Evolutionary conservation across 495 filamentous ascomycete genomes (phyloP).

Genomic region (Neurospora sp.): DNA sequence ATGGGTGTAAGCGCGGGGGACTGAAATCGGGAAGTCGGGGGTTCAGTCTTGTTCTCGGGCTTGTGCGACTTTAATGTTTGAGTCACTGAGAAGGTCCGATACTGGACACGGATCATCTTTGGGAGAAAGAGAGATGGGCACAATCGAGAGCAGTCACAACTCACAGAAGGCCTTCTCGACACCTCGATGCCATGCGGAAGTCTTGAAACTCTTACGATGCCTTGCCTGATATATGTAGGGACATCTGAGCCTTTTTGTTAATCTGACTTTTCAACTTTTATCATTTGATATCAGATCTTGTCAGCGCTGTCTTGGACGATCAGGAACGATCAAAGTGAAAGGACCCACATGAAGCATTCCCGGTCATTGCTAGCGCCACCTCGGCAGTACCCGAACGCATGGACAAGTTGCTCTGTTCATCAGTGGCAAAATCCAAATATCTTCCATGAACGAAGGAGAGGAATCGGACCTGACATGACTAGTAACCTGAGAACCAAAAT

Average conservation of each 20-base stretch:
- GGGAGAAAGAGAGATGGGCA: not conserved
- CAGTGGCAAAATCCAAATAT: not conserved
- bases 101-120: not conserved
- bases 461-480: not conserved
- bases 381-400: not conserved
- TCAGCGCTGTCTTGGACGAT: not conserved
- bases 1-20: not conserved
- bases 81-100: not conserved
- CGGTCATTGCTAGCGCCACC: not conserved
- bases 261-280: not conserved
- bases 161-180: not conserved
- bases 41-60: not conserved
- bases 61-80: not conserved
- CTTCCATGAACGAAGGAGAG: not conserved
- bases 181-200: not conserved
- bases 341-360: not conserved
- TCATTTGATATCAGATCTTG: not conserved
- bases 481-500: not conserved
- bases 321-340: not conserved
- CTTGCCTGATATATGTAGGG: not conserved
- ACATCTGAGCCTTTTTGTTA: not conserved
- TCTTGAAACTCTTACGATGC: not conserved
- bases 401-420: not conserved
- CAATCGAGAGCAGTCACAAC: not conserved
- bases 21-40: not conserved